A percentile compares a stretch with the other conserved stretches of the same genome.
phyloP scores from a whole-genome alignment of 2,329 filamentous ascomycete genomes.

The Alternaria triticimaculans region DNA sequence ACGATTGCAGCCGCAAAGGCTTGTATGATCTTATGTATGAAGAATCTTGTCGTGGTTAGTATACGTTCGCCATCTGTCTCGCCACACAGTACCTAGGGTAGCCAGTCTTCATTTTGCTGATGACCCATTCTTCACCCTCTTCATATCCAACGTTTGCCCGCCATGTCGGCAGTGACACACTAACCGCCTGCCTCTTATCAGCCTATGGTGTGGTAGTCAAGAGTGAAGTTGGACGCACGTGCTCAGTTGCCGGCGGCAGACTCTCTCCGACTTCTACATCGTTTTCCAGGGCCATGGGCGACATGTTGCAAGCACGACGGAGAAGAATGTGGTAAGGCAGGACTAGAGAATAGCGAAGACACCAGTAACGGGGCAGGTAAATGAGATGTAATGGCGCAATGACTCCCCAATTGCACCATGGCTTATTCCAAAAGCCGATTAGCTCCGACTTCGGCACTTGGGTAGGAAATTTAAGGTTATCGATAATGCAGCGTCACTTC shows the following conservation, averaged over 20 bases:
- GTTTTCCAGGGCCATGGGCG: constrained; percentile 39
- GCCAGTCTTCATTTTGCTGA: constrained; percentile 83
- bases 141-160: constrained; percentile 89
- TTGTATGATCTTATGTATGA: constrained; percentile 83
- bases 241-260: constrained; percentile 48
- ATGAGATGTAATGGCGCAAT: constrained; percentile 13
- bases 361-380: constrained; percentile 4
- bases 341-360: constrained; percentile 4
- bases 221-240: constrained; percentile 42
- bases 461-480: constrained; percentile 39
- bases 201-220: constrained; percentile 3
- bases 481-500: constrained; percentile 35
- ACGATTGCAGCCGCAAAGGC: constrained; percentile 74
- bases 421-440: constrained; percentile 17
- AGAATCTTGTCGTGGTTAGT: constrained; percentile 68
- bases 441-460: constrained; percentile 44
- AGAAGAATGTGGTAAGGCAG: background rate
- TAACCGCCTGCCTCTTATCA: constrained; percentile 74
- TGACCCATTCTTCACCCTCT: constrained; percentile 87
- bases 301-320: constrained; percentile 21
- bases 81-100: constrained; percentile 73
- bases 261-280: constrained; percentile 49
- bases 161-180: constrained; percentile 96
- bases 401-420: constrained; percentile 20
- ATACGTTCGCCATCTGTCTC: background rate